Evolutionary conservation across 768 basidiomycete species (phyloP), one percentile per base, ranked within the genome.

Genomic region (Vararia minispora): DNA sequence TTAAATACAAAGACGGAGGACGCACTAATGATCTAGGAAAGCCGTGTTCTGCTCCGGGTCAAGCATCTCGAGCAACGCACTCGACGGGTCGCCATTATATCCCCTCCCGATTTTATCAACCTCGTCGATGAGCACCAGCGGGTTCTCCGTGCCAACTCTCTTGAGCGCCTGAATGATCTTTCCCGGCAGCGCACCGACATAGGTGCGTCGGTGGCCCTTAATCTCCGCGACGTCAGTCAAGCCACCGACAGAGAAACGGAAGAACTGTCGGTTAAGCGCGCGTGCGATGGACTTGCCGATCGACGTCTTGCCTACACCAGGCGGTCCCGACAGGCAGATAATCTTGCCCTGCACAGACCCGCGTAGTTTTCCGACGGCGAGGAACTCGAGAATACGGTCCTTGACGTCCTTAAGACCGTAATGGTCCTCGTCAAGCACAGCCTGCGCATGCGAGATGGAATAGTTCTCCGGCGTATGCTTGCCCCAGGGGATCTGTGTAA

Each of bases 191-290:
- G 90, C 91, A 37, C 84, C 88, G 37, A 92, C 88, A 54, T 95
- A 98, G n/a, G 94, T 99, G 56, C 95, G 66, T 51, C 95, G 65
- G 54, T 99, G 95, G 1, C 95, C 95, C 62, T 98, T 98, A 54
- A 99, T 97, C 70, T 98, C 95, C 39, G 95, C 95, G 1, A 98
- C 91, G 57, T 99, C 95, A 33, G 89, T 89, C 54, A 99, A 60
- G 11, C 95, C 94, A 46, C 95, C 94, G 4, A 98, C 94, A 7
- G 85, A 89, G 63, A 99, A 95, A 33, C 91, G 72, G 75, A 92
- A 98, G 64, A 98, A 98, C 56, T 89, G 80, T 42, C 94, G 63
- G 20, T 82, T 78, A 17, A 99, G 65, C 3, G 94, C 92, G 12
- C 90, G 72, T 0, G 95, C 82, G 35, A 99, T 95, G 2, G 81